These are phyloP conservation scores for Dissophora ornata DNA, from an alignment of 192 early-diverging fungal species.

Conservation along the genomic window DNA sequence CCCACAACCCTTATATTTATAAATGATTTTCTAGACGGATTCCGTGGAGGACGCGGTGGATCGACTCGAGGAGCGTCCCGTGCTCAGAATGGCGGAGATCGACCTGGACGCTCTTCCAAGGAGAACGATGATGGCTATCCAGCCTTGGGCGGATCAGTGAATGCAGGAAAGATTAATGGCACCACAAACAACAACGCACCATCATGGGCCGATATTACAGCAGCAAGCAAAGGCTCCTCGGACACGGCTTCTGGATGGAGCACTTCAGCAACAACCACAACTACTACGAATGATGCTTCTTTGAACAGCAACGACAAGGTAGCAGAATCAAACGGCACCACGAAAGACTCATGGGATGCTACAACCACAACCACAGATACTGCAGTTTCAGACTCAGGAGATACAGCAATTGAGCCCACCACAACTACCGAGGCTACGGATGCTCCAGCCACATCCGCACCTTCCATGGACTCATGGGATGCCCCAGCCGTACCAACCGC, in stretches of 20 bases:
- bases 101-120: conserved; percentile 43
- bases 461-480: conserved; percentile 35
- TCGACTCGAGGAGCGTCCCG: conserved; percentile 53
- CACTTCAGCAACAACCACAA: background rate
- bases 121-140: conserved; percentile 14
- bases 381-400: background rate
- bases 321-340: background rate
- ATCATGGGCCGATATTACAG: conserved; percentile 60
- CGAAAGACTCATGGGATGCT: conserved; percentile 9
- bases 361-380: background rate
- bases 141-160: conserved; percentile 11
- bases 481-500: conserved; percentile 14
- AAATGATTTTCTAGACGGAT: no score
- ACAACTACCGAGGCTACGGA: conserved; percentile 22
- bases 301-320: background rate
- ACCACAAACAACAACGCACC: conserved; percentile 32
- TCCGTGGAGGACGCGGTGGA: conserved; percentile 73
- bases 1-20: no score
- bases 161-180: conserved; percentile 24
- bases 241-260: no score
- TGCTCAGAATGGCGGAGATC: conserved; percentile 43
- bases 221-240: no score
- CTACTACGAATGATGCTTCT: background rate
- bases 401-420: conserved; percentile 10
- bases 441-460: conserved; percentile 25